phyloP scores from a whole-genome alignment of 805 yeast genomes.

The Debaryomyces tyrocola region DNA sequence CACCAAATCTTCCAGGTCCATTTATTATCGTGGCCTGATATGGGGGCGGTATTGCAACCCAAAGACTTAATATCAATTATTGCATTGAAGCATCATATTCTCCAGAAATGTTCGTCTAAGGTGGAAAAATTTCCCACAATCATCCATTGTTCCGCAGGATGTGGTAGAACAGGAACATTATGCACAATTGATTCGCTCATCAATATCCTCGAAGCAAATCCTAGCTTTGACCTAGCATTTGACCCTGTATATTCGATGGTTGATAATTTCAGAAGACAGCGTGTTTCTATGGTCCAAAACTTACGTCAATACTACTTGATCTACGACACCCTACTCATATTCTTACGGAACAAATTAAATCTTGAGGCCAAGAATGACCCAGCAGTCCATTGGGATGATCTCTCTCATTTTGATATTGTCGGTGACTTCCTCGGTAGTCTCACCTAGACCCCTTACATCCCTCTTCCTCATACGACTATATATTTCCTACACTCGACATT shows the following conservation, averaged over 20 bases:
- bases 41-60: conserved; percentile 59
- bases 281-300: conserved; percentile 61
- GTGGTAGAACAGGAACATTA: conserved; percentile 90
- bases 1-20: conserved; percentile 71
- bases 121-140: conserved; percentile 49
- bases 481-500: too few species aligned
- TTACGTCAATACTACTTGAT: conserved; percentile 53
- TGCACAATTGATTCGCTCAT: conserved; percentile 37
- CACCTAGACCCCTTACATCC: too few species aligned
- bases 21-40: conserved; percentile 80
- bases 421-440: conserved; percentile 7
- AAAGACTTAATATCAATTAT: conserved; percentile 54
- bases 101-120: not conserved
- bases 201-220: conserved; percentile 14
- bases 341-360: not conserved
- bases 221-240: conserved; percentile 11
- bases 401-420: conserved; percentile 10
- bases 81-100: conserved; percentile 22
- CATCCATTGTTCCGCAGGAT: conserved; percentile 95
- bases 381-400: conserved; percentile 5
- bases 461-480: too few species aligned
- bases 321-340: conserved; percentile 35
- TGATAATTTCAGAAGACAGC: conserved; percentile 48
- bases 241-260: conserved; percentile 51
- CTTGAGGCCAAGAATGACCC: not conserved